These are phyloP conservation scores for Geranium rotundifolium DNA, from an alignment of 345 rosid genomes.

Conservation along the genomic window DNA sequence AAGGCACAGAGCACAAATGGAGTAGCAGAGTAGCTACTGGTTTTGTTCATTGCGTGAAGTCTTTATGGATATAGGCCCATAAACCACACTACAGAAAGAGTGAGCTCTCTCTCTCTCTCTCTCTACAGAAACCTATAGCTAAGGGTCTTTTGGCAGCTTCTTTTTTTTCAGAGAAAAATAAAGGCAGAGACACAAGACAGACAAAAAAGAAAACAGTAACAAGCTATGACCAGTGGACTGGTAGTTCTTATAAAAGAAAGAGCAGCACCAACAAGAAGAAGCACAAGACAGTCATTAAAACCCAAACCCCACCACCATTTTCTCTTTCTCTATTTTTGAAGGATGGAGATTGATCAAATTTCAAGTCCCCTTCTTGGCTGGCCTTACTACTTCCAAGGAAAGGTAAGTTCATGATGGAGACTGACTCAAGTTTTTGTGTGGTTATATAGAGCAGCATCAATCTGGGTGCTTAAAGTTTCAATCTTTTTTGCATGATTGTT, in stretches of 20 bases:
- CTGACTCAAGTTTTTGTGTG: neutral
- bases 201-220: too few species aligned
- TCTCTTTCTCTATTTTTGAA: slow-evolving; percentile 9
- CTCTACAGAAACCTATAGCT: too few species aligned
- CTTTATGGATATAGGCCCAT: too few species aligned
- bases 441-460: neutral
- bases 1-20: too few species aligned
- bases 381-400: slow-evolving; percentile 57
- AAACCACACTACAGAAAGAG: too few species aligned
- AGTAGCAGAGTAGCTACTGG: too few species aligned
- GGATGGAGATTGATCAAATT: slow-evolving; percentile 39
- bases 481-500: slow-evolving; percentile 3
- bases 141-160: slow-evolving; percentile 27
- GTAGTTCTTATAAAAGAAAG: slow-evolving; percentile 19
- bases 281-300: too few species aligned
- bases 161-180: slow-evolving; percentile 14
- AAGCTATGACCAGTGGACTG: slow-evolving; percentile 2
- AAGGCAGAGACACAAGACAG: neutral
- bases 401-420: slow-evolving; percentile 17
- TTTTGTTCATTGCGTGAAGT: too few species aligned
- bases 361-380: slow-evolving; percentile 38
- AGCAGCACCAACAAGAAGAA: slow-evolving; percentile 8
- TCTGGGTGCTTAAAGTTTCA: neutral
- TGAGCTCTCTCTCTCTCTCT: too few species aligned
- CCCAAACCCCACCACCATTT: neutral